Evolutionary conservation across 2,329 filamentous ascomycete genomes (phyloP).

Genomic region (Pezicula neosporulosa): DNA sequence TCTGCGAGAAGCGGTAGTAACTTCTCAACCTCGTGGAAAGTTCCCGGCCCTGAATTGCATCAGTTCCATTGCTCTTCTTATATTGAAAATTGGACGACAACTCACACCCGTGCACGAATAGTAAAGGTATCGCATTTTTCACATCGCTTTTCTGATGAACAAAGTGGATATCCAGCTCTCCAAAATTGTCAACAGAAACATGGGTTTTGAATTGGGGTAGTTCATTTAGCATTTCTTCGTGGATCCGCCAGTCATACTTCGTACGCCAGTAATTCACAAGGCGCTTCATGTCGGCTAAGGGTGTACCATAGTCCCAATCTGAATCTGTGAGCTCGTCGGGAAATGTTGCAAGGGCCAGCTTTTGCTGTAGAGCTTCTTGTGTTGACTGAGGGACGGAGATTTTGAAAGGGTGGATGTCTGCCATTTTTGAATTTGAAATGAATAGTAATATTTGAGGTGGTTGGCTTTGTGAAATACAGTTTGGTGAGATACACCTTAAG

Average conservation of each 20-base stretch:
- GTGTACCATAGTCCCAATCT: constrained; percentile 7
- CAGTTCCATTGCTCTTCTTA: constrained; percentile 31
- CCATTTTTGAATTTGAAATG: neutral
- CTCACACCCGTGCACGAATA: constrained; percentile 69
- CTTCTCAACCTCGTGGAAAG: constrained; percentile 63
- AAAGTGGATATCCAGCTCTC: constrained; percentile 58
- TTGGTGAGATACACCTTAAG: too few relatives aligned
- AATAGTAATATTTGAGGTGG: too few relatives aligned
- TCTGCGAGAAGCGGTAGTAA: constrained; percentile 43
- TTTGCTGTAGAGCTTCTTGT: constrained; percentile 1
- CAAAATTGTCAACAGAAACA: constrained; percentile 54
- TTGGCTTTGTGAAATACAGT: too few relatives aligned
- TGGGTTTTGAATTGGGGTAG: constrained; percentile 26
- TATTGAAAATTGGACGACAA: constrained; percentile 50
- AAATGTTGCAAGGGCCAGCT: constrained; percentile 6
- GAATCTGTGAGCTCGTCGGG: constrained; percentile 8
- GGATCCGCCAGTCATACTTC: constrained; percentile 19
- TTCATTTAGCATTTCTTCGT: constrained; percentile 18
- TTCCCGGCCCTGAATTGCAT: constrained; percentile 49
- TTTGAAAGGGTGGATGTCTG: constrained; percentile 2
- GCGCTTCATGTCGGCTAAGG: constrained; percentile 6
- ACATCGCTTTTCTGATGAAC: constrained; percentile 52
- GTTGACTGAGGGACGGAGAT: constrained; percentile 4
- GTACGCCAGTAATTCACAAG: constrained; percentile 15
- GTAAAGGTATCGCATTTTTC: constrained; percentile 54